Base-by-base conservation (phyloP, 305 asterid species). In the Fraxinus nigra region DNA sequence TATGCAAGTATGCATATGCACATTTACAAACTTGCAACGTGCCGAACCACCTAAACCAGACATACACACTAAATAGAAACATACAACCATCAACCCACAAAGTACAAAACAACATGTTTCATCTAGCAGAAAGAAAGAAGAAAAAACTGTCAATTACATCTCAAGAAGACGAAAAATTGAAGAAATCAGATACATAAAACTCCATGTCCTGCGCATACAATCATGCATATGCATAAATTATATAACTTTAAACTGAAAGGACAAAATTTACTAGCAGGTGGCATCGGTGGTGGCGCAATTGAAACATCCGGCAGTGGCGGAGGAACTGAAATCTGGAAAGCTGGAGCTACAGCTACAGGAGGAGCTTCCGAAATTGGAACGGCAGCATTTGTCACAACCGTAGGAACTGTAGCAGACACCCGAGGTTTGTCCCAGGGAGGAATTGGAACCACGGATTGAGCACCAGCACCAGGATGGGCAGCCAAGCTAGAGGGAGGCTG, bases 221-320 rank as follows among this genome's bases (percentile, higher is more conserved):
- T 1, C 24, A 43, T 38, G 59, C 20, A 40, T 33, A 38, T 75
- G 63, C 54, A 22, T 51, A 51, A n/a, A 54, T n/a, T n/a, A 14
- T 67, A 26, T 30, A 67, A 67, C n/a, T 26, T 30, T 13, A 28
- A 9, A 30, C 32, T 61, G 11, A 73, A 2, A 73, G 51, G 22
- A 43, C 11, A 37, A 0, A 38, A 65, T 61, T 43, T 80, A 89
- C 89, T 87, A 5, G 48, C 70, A 54, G 87, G 80, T 3, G 91
- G 93, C 14, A 38, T 54, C 0, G 90, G 88, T 4, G 88, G 83
- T 0, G 88, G 81, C 10, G 90, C 88, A 61, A 34, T 32, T 11
- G 22, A 69, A 13, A 14, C 20, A 14, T 32, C 75, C 40, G 40
- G 72, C 5, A 88, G 89, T 28, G 89, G 84, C 9, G 51, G 79